Base-by-base conservation (phyloP, 352 stramenopile species). In the Pilasporangium apinafurcum region DNA sequence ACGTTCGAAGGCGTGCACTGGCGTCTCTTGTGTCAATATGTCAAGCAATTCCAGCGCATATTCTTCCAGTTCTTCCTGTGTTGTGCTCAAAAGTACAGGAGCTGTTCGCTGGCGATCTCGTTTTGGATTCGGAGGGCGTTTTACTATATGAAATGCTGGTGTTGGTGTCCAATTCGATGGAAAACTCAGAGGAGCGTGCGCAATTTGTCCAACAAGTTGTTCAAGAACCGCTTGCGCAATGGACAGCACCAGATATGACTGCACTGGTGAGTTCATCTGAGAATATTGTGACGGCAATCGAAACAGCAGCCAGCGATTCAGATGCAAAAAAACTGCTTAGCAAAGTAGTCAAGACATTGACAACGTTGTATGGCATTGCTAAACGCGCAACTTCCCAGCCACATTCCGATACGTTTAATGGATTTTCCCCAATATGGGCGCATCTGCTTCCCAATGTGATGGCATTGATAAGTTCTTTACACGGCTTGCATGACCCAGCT, bases 61-160 rank as follows among this genome's bases (percentile, higher is more conserved):
- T 91, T 46, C 57, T 91, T 16, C 79, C 79, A 1, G 78, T 87
- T n/a, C 53, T 91, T 0, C 75, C 75, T 1, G 73, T 86, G 13
- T 37, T 91, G 30, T 86, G 71, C 48, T 56, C 67, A 0, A 82
- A 88, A 46, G 76, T 76, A 1, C 64, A 86, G 28, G 64, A 83
- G 37, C 44, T 91, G n/a, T 91, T 91, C 47, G 68, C 71, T 26
- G 51, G 54, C 0, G 76, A 86, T 60, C 62, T 60, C 16, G 79
- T 91, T n/a, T 63, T 83, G 12, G 79, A 91, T 16, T 79, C 73
- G 0, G 79, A 91, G 53, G 71, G 71, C 22, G 74, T 91, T 3
- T 61, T 91, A 46, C 55, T 91, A 8, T 91, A 91, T 29, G 79
- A 91, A 32, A 88, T 91, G 68, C 54, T 91, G 6, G 74, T 91